phyloP scores from a whole-genome alignment of 192 early-diverging fungal genomes.

The Dimargaris xerosporica region DNA sequence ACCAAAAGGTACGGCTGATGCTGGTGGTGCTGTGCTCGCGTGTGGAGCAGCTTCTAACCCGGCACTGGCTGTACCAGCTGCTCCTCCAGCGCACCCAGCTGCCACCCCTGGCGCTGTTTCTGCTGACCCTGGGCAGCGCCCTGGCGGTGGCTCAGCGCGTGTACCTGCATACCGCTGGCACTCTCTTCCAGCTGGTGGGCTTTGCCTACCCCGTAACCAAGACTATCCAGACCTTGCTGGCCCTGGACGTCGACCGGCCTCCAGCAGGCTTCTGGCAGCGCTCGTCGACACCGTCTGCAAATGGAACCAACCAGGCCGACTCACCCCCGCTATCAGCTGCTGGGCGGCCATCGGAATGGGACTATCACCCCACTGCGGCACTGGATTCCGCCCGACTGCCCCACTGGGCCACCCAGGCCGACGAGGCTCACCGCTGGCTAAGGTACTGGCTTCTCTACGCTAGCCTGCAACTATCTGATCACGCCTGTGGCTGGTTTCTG shows the following conservation, averaged over 20 bases:
- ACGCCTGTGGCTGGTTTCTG: neutral
- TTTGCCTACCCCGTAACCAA: neutral
- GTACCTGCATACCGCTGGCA: slow-evolving; percentile 1
- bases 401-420: neutral
- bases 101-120: neutral
- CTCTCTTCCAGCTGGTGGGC: neutral
- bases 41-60: neutral
- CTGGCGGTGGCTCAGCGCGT: neutral
- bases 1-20: neutral
- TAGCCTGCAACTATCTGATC: neutral
- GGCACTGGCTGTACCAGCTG: neutral
- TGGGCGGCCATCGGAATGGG: too few species aligned
- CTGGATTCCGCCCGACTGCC: too few species aligned
- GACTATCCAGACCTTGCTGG: neutral
- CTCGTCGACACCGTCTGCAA: too few species aligned
- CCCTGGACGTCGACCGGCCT: neutral
- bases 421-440: neutral
- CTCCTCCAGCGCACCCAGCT: neutral
- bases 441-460: neutral
- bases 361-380: too few species aligned
- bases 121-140: neutral
- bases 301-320: too few species aligned
- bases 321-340: too few species aligned
- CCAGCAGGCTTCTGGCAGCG: too few species aligned
- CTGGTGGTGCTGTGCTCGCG: slow-evolving; percentile 3